A percentile compares a stretch with the other conserved stretches of the same genome.
phyloP scores from a whole-genome alignment of 2,329 filamentous ascomycete genomes.

The Stemphylium lycopersici region DNA sequence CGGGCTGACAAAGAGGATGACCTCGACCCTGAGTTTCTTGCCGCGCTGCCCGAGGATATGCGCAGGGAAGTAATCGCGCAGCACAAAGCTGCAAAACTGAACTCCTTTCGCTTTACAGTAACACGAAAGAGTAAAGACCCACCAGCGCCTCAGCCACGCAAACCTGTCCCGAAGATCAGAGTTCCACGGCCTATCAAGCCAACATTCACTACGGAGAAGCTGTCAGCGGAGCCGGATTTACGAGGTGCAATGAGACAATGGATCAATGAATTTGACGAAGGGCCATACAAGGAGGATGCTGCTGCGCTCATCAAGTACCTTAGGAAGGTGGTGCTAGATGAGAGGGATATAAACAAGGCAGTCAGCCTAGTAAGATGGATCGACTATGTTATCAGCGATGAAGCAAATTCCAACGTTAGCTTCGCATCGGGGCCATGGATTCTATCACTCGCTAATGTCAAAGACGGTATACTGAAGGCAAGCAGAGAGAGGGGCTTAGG shows the following conservation, averaged over 20 bases:
- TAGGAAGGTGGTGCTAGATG: slow-evolving; percentile 71
- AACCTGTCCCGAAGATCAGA: slow-evolving; percentile 37
- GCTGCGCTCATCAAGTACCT: slow-evolving; percentile 76
- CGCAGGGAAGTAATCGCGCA: slow-evolving; percentile 74
- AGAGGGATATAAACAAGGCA: slow-evolving; percentile 78
- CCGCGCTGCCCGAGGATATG: slow-evolving; percentile 77
- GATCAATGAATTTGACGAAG: slow-evolving; percentile 74
- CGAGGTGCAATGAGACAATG: slow-evolving; percentile 77
- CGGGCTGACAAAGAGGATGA: slow-evolving; percentile 17
- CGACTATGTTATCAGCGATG: slow-evolving; percentile 47
- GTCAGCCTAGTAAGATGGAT: slow-evolving; percentile 72
- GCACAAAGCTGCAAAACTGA: slow-evolving; percentile 55
- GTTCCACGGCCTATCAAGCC: slow-evolving; percentile 60
- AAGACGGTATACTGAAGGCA: slow-evolving; percentile 4
- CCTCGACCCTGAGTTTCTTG: slow-evolving; percentile 69
- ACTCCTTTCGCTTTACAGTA: slow-evolving; percentile 37
- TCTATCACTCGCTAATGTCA: neutral
- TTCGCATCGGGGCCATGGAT: neutral
- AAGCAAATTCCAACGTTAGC: neutral
- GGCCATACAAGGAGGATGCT: slow-evolving; percentile 80
- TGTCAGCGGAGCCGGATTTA: slow-evolving; percentile 66
- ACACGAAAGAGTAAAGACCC: slow-evolving; percentile 30
- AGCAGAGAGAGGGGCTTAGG: slow-evolving; percentile 8
- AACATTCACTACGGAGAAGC: slow-evolving; percentile 66
- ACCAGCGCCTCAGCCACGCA: slow-evolving; percentile 25